Percentiles rank a stretch among this genome's conserved stretches.
Conservation (phyloP, 192 early-diverging fungal species). For the Coemansia sp. region DNA sequence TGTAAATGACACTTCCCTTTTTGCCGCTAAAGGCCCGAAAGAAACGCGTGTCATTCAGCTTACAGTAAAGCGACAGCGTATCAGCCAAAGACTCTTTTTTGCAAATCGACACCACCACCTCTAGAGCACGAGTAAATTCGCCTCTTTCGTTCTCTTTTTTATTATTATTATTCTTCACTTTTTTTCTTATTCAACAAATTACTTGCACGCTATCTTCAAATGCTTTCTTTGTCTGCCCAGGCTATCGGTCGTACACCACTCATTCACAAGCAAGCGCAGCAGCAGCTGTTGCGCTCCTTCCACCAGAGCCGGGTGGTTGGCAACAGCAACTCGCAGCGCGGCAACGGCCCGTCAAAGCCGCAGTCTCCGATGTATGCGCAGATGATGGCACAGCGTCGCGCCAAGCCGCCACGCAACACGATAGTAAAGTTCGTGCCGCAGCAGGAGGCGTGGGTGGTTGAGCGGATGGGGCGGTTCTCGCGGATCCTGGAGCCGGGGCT, state of each 20-base stretch:
- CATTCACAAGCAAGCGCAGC: background rate
- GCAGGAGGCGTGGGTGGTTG: constrained; percentile 97
- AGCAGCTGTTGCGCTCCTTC: constrained; percentile 5
- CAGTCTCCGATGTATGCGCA: constrained; percentile 3
- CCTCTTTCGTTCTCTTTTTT: background rate
- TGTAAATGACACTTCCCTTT: too few species aligned
- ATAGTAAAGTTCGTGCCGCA: constrained; percentile 97
- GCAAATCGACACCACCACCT: too few species aligned
- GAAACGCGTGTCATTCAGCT: too few species aligned
- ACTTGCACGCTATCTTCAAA: background rate
- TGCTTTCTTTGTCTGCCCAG: background rate
- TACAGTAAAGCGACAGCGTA: too few species aligned
- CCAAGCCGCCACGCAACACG: constrained; percentile 31
- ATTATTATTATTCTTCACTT: background rate
- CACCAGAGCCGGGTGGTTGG: background rate
- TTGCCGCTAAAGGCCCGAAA: too few species aligned
- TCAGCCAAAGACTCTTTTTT: too few species aligned
- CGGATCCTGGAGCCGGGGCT: constrained; percentile 89
- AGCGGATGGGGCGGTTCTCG: constrained; percentile 89
- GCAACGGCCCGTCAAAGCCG: background rate
- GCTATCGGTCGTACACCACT: background rate
- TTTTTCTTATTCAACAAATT: background rate
- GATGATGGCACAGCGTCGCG: constrained; percentile 5
- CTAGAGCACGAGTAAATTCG: too few species aligned
- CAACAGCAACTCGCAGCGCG: background rate